phyloP scores from a whole-genome alignment of 2,329 filamentous ascomycete genomes.

The Graphilbum ipis-grandicollis region DNA sequence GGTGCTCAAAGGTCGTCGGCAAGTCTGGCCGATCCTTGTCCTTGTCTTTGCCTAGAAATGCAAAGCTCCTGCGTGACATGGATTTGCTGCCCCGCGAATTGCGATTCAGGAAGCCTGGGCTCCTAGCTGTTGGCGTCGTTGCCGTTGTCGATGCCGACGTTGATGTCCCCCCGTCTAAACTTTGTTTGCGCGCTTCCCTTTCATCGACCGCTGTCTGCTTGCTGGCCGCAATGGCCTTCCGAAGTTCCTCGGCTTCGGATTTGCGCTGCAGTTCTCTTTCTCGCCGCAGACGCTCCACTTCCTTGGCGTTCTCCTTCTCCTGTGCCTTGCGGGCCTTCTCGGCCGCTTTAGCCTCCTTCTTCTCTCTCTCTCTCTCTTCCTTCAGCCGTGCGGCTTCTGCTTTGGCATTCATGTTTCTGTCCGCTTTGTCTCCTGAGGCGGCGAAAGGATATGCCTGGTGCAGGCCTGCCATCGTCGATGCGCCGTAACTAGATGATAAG shows the following conservation, averaged over 20 bases:
- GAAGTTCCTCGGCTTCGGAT: conserved; percentile 44
- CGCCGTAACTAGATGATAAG: conserved; percentile 13
- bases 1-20: too few species aligned
- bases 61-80: conserved; percentile 59
- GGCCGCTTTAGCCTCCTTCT: conserved; percentile 46
- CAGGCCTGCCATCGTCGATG: neutral
- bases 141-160: neutral
- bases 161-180: conserved; percentile 14
- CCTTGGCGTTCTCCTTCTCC: conserved; percentile 27
- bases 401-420: conserved; percentile 7
- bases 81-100: conserved; percentile 61
- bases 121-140: conserved; percentile 1
- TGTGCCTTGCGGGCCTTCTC: conserved; percentile 28
- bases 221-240: conserved; percentile 47
- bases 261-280: conserved; percentile 21
- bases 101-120: conserved; percentile 38
- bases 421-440: too few species aligned
- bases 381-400: conserved; percentile 21
- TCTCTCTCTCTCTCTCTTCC: conserved; percentile 47
- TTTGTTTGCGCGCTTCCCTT: conserved; percentile 27
- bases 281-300: conserved; percentile 24
- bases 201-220: conserved; percentile 42
- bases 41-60: conserved; percentile 37
- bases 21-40: conserved; percentile 11
- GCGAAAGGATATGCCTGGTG: too few species aligned